Evolutionary conservation across 768 basidiomycete species (phyloP), one percentile per base, ranked within the genome.

Genomic region (Calocybe gangraenosa): DNA sequence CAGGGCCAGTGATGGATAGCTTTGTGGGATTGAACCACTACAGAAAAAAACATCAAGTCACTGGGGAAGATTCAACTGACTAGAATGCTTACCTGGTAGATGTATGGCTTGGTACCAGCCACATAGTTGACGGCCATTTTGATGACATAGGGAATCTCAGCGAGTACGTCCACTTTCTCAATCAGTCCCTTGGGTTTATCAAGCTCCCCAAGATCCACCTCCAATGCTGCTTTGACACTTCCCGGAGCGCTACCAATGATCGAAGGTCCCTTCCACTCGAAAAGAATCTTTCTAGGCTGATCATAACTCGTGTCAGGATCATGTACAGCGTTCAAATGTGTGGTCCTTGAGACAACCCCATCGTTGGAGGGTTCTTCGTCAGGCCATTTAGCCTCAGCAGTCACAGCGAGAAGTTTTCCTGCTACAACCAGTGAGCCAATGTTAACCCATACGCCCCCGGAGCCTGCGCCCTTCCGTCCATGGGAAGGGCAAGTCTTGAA

Each of bases 81-180:
- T 11, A 42, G 23, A 30, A 38, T 17, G 34, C 81, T 44, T 42
- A 87, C 92, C 79, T 94, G 91, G 65, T 95, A 96, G 62, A 95
- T 87, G 63, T 83, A 94, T 0, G 92, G 95, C 64, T 94, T 93
- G 17, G 90, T 92, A 32, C 91, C 88, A 31, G 93, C 82, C 30
- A 92, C 92, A 57, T 95, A 95, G 58, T 85, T 91, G 53, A 99
- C 83, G 50, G 92, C 85, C 64, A 92, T 81, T 71, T 92, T 92
- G 62, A 99, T 68, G 44, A 95, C 82, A 49, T 85, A 83, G 9
- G 96, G 96, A 52, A 39, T 48, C 70, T 99, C 94, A 4, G 88
- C 93, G 7, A 99, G 76, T 2, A 98, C 82, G 58, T 99, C 93
- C 20, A 98, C 90, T 65, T 95, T 93, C 64, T 92, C 90, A 40